These are phyloP conservation scores for Brasenia schreberi DNA, from an alignment of 164 flowering plant genomes.

Conservation along the genomic window DNA sequence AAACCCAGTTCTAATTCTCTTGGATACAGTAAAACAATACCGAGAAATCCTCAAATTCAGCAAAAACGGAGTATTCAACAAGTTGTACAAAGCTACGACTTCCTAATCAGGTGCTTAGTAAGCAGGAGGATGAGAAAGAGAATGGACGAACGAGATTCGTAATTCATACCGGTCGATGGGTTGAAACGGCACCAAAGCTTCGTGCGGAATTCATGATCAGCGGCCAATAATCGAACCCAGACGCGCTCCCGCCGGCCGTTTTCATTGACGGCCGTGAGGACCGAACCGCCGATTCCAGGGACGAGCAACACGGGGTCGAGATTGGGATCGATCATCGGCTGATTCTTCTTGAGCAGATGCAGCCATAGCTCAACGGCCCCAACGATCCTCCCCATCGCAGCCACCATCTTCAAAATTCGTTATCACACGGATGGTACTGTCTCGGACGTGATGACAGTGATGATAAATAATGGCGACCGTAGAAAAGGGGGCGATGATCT, in stretches of 20 bases:
- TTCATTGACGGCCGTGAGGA: constrained; percentile 56
- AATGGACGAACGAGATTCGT: too few relatives aligned
- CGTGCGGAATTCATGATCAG: constrained; percentile 59
- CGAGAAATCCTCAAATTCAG: too few relatives aligned
- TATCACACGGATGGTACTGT: too few relatives aligned
- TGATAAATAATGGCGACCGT: too few relatives aligned
- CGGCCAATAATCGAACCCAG: constrained; percentile 78
- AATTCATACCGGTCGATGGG: constrained; percentile 53
- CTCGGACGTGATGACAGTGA: too few relatives aligned
- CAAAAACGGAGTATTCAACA: too few relatives aligned
- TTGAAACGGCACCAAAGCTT: constrained; percentile 94
- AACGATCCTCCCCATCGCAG: constrained; percentile 46
- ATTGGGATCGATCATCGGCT: constrained; percentile 60
- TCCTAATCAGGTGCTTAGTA: too few relatives aligned
- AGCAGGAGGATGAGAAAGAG: too few relatives aligned
- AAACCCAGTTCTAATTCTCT: too few relatives aligned
- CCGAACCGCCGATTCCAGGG: constrained; percentile 95
- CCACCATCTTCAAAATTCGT: constrained; percentile 41
- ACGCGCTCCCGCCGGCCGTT: constrained; percentile 58
- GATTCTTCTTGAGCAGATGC: constrained; percentile 29
- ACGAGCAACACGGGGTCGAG: constrained; percentile 92
- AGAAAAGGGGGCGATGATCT: too few relatives aligned
- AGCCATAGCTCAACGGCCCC: constrained; percentile 48
- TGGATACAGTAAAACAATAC: too few relatives aligned
- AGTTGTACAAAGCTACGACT: too few relatives aligned